Base-by-base conservation (phyloP, 768 basidiomycete genomes). In the Russula griseocarnosa region DNA sequence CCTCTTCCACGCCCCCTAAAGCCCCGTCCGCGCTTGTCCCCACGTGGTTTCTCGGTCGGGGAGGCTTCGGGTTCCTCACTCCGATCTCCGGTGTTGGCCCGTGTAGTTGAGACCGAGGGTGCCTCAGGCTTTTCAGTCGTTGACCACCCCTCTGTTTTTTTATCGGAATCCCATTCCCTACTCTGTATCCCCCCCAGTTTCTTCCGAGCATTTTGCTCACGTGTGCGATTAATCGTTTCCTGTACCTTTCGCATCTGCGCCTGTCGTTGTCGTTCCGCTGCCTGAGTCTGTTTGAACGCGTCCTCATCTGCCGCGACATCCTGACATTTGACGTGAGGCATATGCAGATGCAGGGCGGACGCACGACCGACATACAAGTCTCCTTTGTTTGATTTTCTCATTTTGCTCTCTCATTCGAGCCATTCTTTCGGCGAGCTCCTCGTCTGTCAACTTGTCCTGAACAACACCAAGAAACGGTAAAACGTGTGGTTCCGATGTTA, bases 101-200 rank as follows among this genome's bases (percentile, higher is more conserved):
- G 50, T 44, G 64, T 52, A 65, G 55, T 61, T 60, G 63, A 36
- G 32, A 5, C 30, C 11, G 59, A n/a, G 20, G 40, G 42, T 61
- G 40, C 34, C 30, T 57, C 59, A 3, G 54, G 34, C 50, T 60
- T 61, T 32, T 40, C 16, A 44, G 38, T 20, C 8, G 38, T 50
- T 47, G 40, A 34, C 64, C 64, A 65, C 5, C 69, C 67, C 32
- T 71, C 73, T 44, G 66, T 47, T 36, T 71, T 73, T 69, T 93
- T 93, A 22, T 84, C 88, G 32, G 88, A 86, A 72, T 93, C 91
- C 91, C 91, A 93, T 76, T 93, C 91, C 18, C 91, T 82, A 67
- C 76, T 84, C 70, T 83, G 84, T 26, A 84, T 80, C 76, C 87
- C 90, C n/a, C 88, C 88, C 81, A 92, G 78, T 77, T 93, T 93